Base-by-base conservation (phyloP, 176 grass and related monocot genomes). In the Microstegium vimineum region DNA sequence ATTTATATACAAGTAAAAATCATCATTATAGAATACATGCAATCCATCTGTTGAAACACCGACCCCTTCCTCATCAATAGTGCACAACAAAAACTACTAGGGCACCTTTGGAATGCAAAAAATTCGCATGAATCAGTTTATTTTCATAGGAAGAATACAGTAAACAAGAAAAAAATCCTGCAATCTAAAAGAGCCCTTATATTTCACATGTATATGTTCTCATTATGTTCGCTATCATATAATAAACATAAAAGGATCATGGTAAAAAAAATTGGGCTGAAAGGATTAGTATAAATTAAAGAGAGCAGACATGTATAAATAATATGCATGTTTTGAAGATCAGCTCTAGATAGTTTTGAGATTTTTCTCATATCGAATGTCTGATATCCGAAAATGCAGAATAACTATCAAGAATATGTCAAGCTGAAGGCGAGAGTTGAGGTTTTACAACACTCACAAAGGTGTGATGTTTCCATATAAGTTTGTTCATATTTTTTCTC, bases 351-450 rank as follows among this genome's bases (percentile, higher is more conserved):
- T 36, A 57, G 11, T 67, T 67, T 49, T n/a, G 20, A 11, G 32
- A 16, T 4, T 66, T 18, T 17, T 63, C 1, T n/a, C n/a, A n/a
- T 51, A 61, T 46, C 54, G 5, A 33, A 9, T 61, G 9, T 40
- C 4, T 81, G 60, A 34, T 33, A 76, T 31, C 75, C 77, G n/a
- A 40, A 22, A 79, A 71, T 89, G 79, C 76, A 99, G 90, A 86
- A 83, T 26, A 93, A 83, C 67, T 93, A 93, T 83, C 79, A 90
- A 62, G 93, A 99, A 78, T 99, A 93, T 83, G n/a, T 99, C 74
- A 90, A 84, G 41, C 51, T 95, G 76, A 99, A 95, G 83, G 56
- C 89, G 83, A 37, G 73, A 85, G 79, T 95, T 31, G 93, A 95
- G 63, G 82, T 91, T 85, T 84, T 95, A 11, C 96, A 95, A 38